phyloP scores from a whole-genome alignment of 371 early-diverging fungal species.

The Mortierella sp. region DNA sequence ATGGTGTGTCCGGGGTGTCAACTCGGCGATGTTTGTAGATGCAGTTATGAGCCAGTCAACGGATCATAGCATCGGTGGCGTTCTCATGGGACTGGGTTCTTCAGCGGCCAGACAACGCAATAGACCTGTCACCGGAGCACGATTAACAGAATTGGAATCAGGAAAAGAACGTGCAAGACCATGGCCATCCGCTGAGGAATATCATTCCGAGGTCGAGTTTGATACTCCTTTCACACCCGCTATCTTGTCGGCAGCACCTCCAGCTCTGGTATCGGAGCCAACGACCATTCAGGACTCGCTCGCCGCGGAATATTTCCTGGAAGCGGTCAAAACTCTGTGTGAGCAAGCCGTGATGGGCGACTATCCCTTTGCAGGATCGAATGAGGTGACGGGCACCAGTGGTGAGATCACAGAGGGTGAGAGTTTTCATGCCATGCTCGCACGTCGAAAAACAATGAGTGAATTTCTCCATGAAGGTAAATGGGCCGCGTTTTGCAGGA shows the following conservation, averaged over 20 bases:
- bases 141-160: neutral
- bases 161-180: neutral
- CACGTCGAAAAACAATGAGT: slow-evolving; percentile 59
- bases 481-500: neutral
- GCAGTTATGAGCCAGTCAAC: slow-evolving; percentile 15
- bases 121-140: neutral
- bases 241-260: slow-evolving; percentile 40
- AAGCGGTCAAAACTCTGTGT: slow-evolving; percentile 55
- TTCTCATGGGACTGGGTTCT: slow-evolving; percentile 5
- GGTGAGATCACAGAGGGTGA: slow-evolving; percentile 63
- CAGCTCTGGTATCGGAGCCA: slow-evolving; percentile 32
- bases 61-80: slow-evolving; percentile 4
- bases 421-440: slow-evolving; percentile 58
- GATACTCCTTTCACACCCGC: slow-evolving; percentile 48
- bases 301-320: slow-evolving; percentile 37
- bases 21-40: slow-evolving; percentile 38
- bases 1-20: slow-evolving; percentile 30
- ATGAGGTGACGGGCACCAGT: slow-evolving; percentile 58
- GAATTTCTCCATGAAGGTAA: slow-evolving; percentile 62
- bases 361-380: slow-evolving; percentile 63
- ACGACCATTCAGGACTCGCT: slow-evolving; percentile 26
- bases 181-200: slow-evolving; percentile 23
- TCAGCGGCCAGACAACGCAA: neutral
- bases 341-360: slow-evolving; percentile 64
- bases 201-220: slow-evolving; percentile 34